These are phyloP conservation scores for Auricularia sp. DNA, from an alignment of 768 basidiomycete species.

Conservation along the genomic window DNA sequence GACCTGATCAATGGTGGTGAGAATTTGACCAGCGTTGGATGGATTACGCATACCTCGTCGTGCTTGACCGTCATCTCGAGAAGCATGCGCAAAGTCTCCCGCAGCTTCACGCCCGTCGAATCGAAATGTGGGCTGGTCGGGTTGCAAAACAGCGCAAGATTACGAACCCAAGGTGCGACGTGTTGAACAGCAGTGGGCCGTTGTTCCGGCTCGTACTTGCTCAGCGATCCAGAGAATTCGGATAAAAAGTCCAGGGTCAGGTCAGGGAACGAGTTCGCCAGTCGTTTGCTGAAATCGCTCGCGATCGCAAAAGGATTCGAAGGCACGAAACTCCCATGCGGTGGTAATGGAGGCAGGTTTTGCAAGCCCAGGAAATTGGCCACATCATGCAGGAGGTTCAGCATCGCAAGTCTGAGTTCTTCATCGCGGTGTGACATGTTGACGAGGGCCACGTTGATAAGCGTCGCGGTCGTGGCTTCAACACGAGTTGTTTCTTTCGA, in stretches of 20 bases:
- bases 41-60: slow-evolving; percentile 42
- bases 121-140: slow-evolving; percentile 61
- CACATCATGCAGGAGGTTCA: slow-evolving; percentile 46
- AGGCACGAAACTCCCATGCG: slow-evolving; percentile 57
- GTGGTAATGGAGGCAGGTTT: slow-evolving; percentile 1
- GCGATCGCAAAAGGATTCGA: slow-evolving; percentile 57
- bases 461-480: slow-evolving; percentile 77
- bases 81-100: slow-evolving; percentile 72
- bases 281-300: slow-evolving; percentile 54
- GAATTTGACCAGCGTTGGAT: not conserved
- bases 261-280: slow-evolving; percentile 67
- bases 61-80: slow-evolving; percentile 66
- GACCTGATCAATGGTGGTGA: slow-evolving; percentile 32
- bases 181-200: slow-evolving; percentile 71
- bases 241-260: slow-evolving; percentile 81
- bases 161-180: slow-evolving; percentile 82
- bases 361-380: slow-evolving; percentile 2
- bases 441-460: slow-evolving; percentile 80
- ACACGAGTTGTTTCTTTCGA: slow-evolving; percentile 61
- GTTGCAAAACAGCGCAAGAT: slow-evolving; percentile 61
- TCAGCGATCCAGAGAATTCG: slow-evolving; percentile 52
- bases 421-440: slow-evolving; percentile 67
- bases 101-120: slow-evolving; percentile 60
- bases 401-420: slow-evolving; percentile 67
- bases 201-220: slow-evolving; percentile 35